Conservation (phyloP, 306 rosid species). For the Vigna nakashimae region DNA sequence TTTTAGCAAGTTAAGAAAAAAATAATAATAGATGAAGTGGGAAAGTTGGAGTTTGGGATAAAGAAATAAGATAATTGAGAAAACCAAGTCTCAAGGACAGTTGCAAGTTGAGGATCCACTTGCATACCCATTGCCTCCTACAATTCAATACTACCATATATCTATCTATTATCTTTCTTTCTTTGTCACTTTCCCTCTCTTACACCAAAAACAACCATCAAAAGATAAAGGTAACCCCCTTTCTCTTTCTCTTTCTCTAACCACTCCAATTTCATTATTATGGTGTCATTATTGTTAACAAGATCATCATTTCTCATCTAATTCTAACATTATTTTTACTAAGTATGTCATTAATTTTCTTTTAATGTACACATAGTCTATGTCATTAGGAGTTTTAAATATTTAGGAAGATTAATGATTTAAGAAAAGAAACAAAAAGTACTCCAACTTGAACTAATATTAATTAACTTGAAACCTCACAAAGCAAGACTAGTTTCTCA, state of each 20-base stretch:
- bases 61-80: slow-evolving; percentile 37
- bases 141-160: slow-evolving; percentile 34
- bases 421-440: background rate
- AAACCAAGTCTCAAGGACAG: slow-evolving; percentile 58
- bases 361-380: no score
- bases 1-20: slow-evolving; percentile 19
- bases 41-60: slow-evolving; percentile 51
- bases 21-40: slow-evolving; percentile 29
- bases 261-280: background rate
- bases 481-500: background rate
- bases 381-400: no score
- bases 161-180: background rate
- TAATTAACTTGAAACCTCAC: slow-evolving; percentile 24
- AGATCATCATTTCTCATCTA: background rate
- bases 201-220: background rate
- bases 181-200: background rate
- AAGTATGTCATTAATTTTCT: no score
- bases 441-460: slow-evolving; percentile 34
- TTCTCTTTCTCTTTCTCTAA: background rate
- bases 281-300: background rate
- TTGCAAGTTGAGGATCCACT: slow-evolving; percentile 95
- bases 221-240: background rate
- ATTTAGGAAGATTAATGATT: background rate
- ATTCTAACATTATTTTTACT: background rate
- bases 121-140: slow-evolving; percentile 54